phyloP scores from a whole-genome alignment of 192 early-diverging fungal species.

The Backusella tarrabulga region DNA sequence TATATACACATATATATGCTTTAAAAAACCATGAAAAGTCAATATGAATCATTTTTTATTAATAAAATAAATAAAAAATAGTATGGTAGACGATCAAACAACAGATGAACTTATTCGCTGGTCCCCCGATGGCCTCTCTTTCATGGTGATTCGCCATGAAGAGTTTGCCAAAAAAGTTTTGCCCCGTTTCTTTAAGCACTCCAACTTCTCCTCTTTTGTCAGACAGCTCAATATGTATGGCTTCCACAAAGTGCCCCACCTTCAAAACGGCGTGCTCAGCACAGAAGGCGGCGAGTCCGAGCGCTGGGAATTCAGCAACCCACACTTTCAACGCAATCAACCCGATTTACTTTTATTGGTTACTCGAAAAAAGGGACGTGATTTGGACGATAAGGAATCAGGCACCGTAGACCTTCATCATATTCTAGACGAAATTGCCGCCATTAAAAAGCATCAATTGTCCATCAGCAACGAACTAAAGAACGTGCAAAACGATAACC shows the following conservation, averaged over 20 bases:
- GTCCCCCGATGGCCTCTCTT: slow-evolving; percentile 85
- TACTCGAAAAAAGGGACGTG: slow-evolving; percentile 72
- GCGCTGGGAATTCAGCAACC: slow-evolving; percentile 89
- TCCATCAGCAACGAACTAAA: slow-evolving; percentile 87
- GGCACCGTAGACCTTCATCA: slow-evolving; percentile 50
- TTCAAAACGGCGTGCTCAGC: slow-evolving; percentile 84
- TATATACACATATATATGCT: neutral
- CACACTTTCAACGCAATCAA: slow-evolving; percentile 84
- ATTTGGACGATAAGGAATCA: slow-evolving; percentile 51
- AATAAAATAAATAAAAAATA: slow-evolving; percentile 28
- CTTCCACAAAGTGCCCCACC: slow-evolving; percentile 94
- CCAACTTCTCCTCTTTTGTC: slow-evolving; percentile 88
- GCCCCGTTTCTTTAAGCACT: slow-evolving; percentile 89
- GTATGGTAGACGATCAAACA: slow-evolving; percentile 88
- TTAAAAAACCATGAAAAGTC: neutral
- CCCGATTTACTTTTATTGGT: slow-evolving; percentile 89
- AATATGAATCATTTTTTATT: neutral
- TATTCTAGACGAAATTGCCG: slow-evolving; percentile 76
- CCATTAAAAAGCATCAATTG: slow-evolving; percentile 91
- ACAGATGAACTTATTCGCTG: slow-evolving; percentile 88
- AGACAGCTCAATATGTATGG: slow-evolving; percentile 95
- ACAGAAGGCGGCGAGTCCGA: slow-evolving; percentile 68
- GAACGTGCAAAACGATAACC: slow-evolving; percentile 86
- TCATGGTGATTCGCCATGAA: slow-evolving; percentile 60
- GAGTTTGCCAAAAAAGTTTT: slow-evolving; percentile 53